Evolutionary conservation across 805 yeast species (phyloP).

Genomic region (Yarrowia sp.): DNA sequence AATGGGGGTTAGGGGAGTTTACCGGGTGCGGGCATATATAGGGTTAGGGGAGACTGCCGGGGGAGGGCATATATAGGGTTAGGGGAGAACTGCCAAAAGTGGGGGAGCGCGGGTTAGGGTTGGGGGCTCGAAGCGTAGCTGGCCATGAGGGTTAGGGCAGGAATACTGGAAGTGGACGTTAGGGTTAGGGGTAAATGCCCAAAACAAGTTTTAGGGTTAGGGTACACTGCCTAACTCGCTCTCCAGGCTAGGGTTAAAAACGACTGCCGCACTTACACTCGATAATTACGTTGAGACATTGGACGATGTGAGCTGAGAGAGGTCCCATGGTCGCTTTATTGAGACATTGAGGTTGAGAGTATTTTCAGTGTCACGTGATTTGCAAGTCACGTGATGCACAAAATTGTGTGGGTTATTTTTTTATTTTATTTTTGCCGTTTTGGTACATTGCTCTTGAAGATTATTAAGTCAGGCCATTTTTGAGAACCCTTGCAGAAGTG

Average conservation of each 20-base stretch:
- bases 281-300: constrained; percentile 4
- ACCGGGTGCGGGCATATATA: too few relatives aligned
- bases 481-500: too few relatives aligned
- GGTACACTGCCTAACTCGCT: too few relatives aligned
- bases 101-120: too few relatives aligned
- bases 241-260: too few relatives aligned
- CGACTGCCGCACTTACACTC: not conserved
- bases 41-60: too few relatives aligned
- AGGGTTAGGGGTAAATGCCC: not conserved
- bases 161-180: not conserved
- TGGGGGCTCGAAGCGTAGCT: too few relatives aligned
- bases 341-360: not conserved
- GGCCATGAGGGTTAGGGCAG: too few relatives aligned
- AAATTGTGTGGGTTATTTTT: too few relatives aligned
- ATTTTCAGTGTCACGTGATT: not conserved
- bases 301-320: not conserved
- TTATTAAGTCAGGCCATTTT: not conserved
- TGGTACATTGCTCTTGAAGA: constrained; percentile 3
- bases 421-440: not conserved
- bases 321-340: not conserved
- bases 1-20: not conserved
- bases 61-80: too few relatives aligned
- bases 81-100: too few relatives aligned
- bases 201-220: not conserved
- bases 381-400: too few relatives aligned